Percentiles rank a stretch among this genome's conserved stretches.
These are phyloP conservation scores for Boletus mariae DNA, from an alignment of 1,284 basidiomycete genomes.

Conservation along the genomic window DNA sequence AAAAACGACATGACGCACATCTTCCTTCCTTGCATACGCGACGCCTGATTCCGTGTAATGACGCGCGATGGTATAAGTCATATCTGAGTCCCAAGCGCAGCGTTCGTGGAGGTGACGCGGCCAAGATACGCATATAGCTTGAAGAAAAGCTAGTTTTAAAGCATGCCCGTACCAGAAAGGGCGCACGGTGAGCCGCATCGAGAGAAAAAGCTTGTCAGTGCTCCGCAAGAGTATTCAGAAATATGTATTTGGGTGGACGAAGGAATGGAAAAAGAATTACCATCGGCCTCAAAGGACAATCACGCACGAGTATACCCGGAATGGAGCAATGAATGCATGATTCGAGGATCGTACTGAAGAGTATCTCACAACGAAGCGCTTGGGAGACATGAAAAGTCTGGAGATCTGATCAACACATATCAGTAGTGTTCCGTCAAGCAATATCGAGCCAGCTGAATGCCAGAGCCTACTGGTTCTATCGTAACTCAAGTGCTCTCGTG, in stretches of 20 bases:
- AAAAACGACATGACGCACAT: no score
- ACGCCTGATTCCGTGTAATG: no score
- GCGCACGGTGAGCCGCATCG: neutral
- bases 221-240: neutral
- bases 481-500: neutral
- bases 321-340: neutral
- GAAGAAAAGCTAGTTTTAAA: neutral
- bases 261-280: neutral
- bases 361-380: neutral
- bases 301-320: neutral
- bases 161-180: neutral
- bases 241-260: neutral
- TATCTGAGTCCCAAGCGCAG: no score
- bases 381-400: neutral
- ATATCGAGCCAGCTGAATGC: neutral
- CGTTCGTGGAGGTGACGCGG: no score
- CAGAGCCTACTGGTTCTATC: neutral
- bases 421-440: no score
- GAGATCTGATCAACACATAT: neutral
- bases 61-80: no score
- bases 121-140: no score
- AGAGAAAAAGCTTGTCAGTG: no score
- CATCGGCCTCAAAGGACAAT: neutral
- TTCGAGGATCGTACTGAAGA: neutral
- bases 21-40: no score